Conservation (phyloP, 148 eudicot genomes). For the Amaranthus hypochondriacus region DNA sequence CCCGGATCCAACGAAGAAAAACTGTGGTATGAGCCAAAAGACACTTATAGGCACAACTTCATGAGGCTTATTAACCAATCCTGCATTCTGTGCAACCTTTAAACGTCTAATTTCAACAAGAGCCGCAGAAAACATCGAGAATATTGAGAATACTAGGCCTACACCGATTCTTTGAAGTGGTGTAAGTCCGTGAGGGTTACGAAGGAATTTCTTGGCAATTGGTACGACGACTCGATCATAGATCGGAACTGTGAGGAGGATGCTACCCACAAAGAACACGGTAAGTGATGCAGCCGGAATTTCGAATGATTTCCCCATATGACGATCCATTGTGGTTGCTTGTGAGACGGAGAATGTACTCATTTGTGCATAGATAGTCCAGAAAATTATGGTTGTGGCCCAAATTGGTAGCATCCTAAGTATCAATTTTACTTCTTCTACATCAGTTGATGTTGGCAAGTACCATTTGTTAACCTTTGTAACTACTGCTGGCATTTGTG, state of each 20-base stretch:
- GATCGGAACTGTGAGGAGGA: conserved; percentile 65
- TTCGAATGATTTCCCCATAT: conserved; percentile 52
- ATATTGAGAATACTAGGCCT: conserved; percentile 54
- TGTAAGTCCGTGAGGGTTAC: conserved; percentile 59
- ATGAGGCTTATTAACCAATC: conserved; percentile 25
- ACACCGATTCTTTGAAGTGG: conserved; percentile 72
- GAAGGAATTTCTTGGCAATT: conserved; percentile 30
- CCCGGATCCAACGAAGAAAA: conserved; percentile 73
- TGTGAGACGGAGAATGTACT: conserved; percentile 89
- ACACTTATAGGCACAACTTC: conserved; percentile 52
- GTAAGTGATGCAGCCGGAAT: conserved; percentile 86
- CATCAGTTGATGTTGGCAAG: conserved; percentile 65
- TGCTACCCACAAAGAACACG: conserved; percentile 69
- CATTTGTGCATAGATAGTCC: conserved; percentile 95
- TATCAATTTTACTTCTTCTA: conserved; percentile 85
- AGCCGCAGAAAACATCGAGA: conserved; percentile 75
- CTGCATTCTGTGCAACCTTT: conserved; percentile 27
- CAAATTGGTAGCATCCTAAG: conserved; percentile 84
- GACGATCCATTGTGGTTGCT: conserved; percentile 85
- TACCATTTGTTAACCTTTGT: conserved; percentile 46
- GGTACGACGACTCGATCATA: conserved; percentile 60
- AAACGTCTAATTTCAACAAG: conserved; percentile 58
- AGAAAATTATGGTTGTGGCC: conserved; percentile 92
- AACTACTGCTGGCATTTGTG: conserved; percentile 18
- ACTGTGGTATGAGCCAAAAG: conserved; percentile 76